Percentiles rank a stretch among this genome's conserved stretches.
These are phyloP conservation scores for Cladophialophora yegresii DNA, from an alignment of 2,329 filamentous ascomycete genomes.

Conservation along the genomic window DNA sequence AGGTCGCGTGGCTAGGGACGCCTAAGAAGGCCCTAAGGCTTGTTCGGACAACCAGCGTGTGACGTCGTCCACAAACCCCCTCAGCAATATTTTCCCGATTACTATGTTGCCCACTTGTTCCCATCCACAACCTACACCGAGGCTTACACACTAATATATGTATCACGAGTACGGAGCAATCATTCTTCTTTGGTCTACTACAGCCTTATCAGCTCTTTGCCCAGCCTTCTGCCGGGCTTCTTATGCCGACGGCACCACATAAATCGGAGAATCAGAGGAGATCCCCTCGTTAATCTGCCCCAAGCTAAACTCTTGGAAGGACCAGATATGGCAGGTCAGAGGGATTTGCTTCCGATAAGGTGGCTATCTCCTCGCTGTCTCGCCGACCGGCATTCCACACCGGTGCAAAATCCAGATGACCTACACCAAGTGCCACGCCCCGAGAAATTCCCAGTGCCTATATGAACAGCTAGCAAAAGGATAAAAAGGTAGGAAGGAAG, in stretches of 20 bases:
- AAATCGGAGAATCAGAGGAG: not conserved
- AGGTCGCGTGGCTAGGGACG: not conserved
- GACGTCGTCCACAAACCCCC: not conserved
- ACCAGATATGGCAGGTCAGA: slow-evolving; percentile 2
- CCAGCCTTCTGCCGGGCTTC: not conserved
- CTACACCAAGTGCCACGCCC: not conserved
- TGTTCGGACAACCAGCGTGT: not conserved
- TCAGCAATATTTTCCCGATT: not conserved
- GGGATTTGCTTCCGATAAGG: slow-evolving; percentile 14
- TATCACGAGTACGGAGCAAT: not conserved
- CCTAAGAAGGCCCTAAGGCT: not conserved
- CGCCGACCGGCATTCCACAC: not conserved
- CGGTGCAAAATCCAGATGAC: not conserved
- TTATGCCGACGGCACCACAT: not conserved
- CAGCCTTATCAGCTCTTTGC: not conserved
- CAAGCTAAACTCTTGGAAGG: not conserved
- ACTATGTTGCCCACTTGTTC: too few relatives aligned
- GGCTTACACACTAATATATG: not conserved
- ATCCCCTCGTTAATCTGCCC: not conserved
- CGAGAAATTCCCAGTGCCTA: not conserved
- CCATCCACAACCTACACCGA: not conserved
- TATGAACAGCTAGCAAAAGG: not conserved
- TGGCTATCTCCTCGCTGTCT: slow-evolving; percentile 21
- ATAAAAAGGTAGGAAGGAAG: not conserved
- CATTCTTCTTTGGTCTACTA: not conserved